phyloP scores from a whole-genome alignment of 129 eudicot species.

The Tanacetum coccineum region DNA sequence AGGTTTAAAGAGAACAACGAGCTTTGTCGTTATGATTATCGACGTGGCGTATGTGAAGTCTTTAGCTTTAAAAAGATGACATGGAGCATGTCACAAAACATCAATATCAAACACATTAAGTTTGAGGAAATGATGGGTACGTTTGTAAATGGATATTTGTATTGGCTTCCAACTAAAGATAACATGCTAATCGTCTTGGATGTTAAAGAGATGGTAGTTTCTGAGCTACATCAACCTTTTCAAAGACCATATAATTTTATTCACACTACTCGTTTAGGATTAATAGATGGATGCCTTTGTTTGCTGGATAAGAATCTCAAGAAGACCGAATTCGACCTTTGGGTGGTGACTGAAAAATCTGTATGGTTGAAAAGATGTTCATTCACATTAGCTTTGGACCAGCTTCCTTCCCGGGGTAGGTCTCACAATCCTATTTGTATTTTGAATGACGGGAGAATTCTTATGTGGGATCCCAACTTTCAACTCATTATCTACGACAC shows the following conservation, averaged over 20 bases:
- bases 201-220: conserved; percentile 14
- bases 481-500: conserved; percentile 13
- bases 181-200: not conserved
- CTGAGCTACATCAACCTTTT: not conserved
- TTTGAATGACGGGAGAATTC: conserved; percentile 9
- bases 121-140: not conserved
- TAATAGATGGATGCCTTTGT: conserved; percentile 5
- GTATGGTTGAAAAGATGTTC: conserved; percentile 15
- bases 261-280: not conserved
- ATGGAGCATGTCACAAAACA: conserved; percentile 4
- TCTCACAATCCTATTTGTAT: not conserved
- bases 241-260: not conserved
- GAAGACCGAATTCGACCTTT: not conserved
- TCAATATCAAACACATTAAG: not conserved
- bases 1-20: not conserved
- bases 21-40: too few relatives aligned
- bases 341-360: conserved; percentile 14
- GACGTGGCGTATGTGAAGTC: not conserved
- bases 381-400: not conserved
- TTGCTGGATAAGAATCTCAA: not conserved
- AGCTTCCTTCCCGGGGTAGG: not conserved
- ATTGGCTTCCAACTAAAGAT: not conserved
- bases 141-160: conserved; percentile 3
- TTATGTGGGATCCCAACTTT: not conserved
- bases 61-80: not conserved